phyloP scores from a whole-genome alignment of 495 filamentous ascomycete species.

The Annulohypoxylon moriforme region DNA sequence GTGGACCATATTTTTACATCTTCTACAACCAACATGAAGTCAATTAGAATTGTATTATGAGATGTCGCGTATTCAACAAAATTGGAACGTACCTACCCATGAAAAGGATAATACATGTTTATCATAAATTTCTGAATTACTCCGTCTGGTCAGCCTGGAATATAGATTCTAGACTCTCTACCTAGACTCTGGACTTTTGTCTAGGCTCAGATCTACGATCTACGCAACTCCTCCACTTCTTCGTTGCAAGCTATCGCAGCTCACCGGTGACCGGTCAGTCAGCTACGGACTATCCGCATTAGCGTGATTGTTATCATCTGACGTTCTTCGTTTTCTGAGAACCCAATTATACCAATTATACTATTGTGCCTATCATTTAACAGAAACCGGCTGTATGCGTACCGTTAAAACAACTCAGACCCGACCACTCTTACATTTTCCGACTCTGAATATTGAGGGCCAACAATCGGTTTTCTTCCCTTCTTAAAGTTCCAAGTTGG shows the following conservation, averaged over 20 bases:
- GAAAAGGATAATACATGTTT: not conserved
- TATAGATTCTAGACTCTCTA: constrained; percentile 12
- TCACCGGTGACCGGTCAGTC: constrained; percentile 19
- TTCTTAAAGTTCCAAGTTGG: not conserved
- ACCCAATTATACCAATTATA: not conserved
- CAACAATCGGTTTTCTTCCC: not conserved
- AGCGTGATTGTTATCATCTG: constrained; percentile 24
- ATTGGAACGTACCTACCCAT: not conserved
- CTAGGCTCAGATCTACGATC: constrained; percentile 19
- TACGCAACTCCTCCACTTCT: constrained; percentile 9
- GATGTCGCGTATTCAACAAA: not conserved
- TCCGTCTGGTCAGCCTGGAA: constrained; percentile 14
- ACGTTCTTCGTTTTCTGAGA: not conserved
- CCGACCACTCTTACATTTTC: constrained; percentile 3
- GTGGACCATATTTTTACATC: too few relatives aligned
- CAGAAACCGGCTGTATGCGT: not conserved
- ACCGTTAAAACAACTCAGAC: constrained; percentile 9
- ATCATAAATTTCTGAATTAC: not conserved
- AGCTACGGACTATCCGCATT: constrained; percentile 27
- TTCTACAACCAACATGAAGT: too few relatives aligned
- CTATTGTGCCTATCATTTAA: not conserved
- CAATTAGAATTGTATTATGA: too few relatives aligned
- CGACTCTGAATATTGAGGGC: constrained; percentile 17
- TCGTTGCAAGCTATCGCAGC: constrained; percentile 10
- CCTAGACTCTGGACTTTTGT: not conserved